Evolutionary conservation across 1,284 basidiomycete genomes (phyloP), one percentile per base, ranked within the genome.

Genomic region (Papiliotrema nemorosa): DNA sequence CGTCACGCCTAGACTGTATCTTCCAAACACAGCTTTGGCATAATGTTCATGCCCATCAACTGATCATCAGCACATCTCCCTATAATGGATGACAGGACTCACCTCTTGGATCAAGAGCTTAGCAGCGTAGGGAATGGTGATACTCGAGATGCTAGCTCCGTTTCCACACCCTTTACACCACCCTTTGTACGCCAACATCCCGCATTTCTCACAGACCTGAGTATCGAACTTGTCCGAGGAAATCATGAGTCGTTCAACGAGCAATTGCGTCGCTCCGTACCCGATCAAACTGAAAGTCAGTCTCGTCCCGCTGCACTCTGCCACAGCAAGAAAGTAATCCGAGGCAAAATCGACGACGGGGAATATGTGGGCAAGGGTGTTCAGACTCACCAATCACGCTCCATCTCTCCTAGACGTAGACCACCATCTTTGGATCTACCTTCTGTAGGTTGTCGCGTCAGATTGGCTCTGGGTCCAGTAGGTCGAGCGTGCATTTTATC

Each of bases 401-500:
- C 96, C 96, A 99, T 98, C 77, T 99, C 96, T 52, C 96, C 96
- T 16, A 99, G 80, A 52, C 96, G 89, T 58, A 99, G 78, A 57
- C 96, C 96, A 67, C 96, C 96, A 75, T 98, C 96, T 54, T 96
- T 84, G 42, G 91, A 96, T 50, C 96, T 85, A 76, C 96, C 96
- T 77, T 99, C 96, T 1, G 96, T 98, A 1, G 96, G 96, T 74
- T 99, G 96, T 27, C 96, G 86, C 2, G 96, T 99, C 44, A 98
- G 78, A 14, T 93, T 94, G 5, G 96, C 96, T 63, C 93, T 85
- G 35, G 96, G 96, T 21, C 96, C 96, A 62, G 90, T 86, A 43
- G 93, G 91, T 57, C 96, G 86, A 58, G 96, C 96, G 67, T 98
- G 96, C 96, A 98, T 98, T 80, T 99, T 98, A 79, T 97, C 93